Evolutionary conservation across 1,139 yeast species (phyloP).

Genomic region (Geotrichum histeridarum): DNA sequence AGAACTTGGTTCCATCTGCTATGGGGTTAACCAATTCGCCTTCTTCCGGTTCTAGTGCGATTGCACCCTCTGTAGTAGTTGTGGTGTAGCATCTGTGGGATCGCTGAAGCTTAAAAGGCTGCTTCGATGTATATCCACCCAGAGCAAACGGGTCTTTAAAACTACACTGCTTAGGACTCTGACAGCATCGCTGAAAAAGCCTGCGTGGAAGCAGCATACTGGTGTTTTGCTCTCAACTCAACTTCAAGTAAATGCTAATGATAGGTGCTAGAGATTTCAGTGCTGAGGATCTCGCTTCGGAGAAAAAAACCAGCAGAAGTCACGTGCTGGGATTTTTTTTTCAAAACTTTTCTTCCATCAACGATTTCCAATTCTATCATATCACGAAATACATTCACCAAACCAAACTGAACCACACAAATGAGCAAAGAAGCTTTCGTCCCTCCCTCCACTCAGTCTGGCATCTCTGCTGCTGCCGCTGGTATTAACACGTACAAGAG

Average conservation of each 20-base stretch:
- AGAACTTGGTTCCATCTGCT: conserved; percentile 19
- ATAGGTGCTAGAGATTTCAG: no score
- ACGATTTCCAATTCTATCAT: not conserved
- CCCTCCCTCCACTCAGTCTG: conserved; percentile 68
- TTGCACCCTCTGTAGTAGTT: no score
- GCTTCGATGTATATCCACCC: no score
- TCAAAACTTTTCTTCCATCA: not conserved
- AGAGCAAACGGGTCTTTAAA: no score
- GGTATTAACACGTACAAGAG: conserved; percentile 65
- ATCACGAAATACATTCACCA: not conserved
- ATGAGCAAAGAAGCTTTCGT: conserved; percentile 82
- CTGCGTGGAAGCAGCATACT: conserved; percentile 1
- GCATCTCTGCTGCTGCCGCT: conserved; percentile 62
- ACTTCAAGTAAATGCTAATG: not conserved
- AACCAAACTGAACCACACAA: not conserved
- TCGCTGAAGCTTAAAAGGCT: no score
- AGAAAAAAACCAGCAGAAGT: not conserved
- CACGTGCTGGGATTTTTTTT: not conserved
- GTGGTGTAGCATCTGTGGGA: no score
- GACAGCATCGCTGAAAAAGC: not conserved
- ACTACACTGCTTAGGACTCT: not conserved
- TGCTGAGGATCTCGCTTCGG: no score
- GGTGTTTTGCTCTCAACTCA: not conserved
- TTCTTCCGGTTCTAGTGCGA: not conserved
- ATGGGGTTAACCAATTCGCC: conserved; percentile 1